Percentiles rank a stretch among this genome's conserved stretches.
Conservation (phyloP, 2,329 filamentous ascomycete genomes). For the Zalaria obscura region DNA sequence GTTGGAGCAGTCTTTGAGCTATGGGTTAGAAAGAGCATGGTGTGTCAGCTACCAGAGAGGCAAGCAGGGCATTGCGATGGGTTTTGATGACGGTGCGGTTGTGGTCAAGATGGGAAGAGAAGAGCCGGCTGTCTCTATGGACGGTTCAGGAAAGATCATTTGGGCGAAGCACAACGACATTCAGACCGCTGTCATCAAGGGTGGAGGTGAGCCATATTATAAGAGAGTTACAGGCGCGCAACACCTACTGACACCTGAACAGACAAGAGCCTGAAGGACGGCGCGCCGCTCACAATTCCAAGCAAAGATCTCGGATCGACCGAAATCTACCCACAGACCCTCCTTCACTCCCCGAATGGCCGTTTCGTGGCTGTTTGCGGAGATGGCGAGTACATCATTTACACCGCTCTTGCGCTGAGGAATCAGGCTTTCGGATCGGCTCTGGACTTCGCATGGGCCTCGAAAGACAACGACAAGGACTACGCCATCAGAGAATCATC, state of each 20-base stretch:
- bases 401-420: conserved; percentile 88
- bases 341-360: conserved; percentile 91
- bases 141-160: conserved; percentile 85
- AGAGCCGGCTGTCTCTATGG: conserved; percentile 96
- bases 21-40: conserved; percentile 92
- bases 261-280: conserved; percentile 77
- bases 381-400: conserved; percentile 98
- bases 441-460: conserved; percentile 91
- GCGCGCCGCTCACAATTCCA: conserved; percentile 68
- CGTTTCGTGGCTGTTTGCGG: conserved; percentile 82
- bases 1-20: conserved; percentile 89
- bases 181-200: conserved; percentile 87
- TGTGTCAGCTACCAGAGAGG: conserved; percentile 93
- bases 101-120: conserved; percentile 96
- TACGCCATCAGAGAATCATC: conserved; percentile 92
- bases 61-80: conserved; percentile 85
- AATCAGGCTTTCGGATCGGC: conserved; percentile 97
- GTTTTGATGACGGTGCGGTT: conserved; percentile 94
- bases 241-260: conserved; percentile 3
- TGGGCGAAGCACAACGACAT: conserved; percentile 95
- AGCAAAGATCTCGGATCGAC: conserved; percentile 93
- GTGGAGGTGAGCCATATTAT: conserved; percentile 37
- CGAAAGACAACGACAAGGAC: conserved; percentile 95
- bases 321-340: conserved; percentile 89
- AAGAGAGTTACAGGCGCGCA: conserved; percentile 10